phyloP scores from a whole-genome alignment of 2,329 filamentous ascomycete genomes.

The Fragosphaeria purpurea region DNA sequence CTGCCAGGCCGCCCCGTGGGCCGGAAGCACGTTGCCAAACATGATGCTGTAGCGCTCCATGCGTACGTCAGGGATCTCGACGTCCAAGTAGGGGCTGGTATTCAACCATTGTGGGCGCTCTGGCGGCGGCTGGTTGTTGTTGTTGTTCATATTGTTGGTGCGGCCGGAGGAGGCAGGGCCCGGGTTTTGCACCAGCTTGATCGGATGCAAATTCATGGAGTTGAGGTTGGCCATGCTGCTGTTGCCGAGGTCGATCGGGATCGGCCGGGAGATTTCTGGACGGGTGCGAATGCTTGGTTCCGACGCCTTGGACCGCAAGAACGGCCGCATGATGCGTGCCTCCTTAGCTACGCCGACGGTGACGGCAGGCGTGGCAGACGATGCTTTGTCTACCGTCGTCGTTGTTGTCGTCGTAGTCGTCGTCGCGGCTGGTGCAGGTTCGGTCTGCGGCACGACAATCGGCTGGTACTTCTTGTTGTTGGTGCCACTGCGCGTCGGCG shows the following conservation, averaged over 20 bases:
- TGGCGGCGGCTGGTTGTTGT: too few relatives aligned
- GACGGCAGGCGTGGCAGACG: background rate
- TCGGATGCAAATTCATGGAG: background rate
- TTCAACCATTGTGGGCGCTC: too few relatives aligned
- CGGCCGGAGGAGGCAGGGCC: background rate
- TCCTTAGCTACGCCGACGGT: background rate
- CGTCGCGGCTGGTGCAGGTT: slow-evolving; percentile 1
- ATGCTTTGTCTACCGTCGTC: background rate
- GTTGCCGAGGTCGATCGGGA: background rate
- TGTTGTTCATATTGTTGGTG: too few relatives aligned
- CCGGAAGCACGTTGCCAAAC: slow-evolving; percentile 65
- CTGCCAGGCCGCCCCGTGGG: slow-evolving; percentile 10
- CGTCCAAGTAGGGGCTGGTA: slow-evolving; percentile 45
- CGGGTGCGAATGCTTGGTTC: slow-evolving; percentile 11
- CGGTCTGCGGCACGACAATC: slow-evolving; percentile 23
- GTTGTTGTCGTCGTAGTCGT: background rate
- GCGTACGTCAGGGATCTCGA: slow-evolving; percentile 70
- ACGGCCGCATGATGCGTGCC: slow-evolving; percentile 4
- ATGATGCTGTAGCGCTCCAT: slow-evolving; percentile 91
- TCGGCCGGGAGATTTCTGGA: background rate
- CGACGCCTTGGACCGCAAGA: slow-evolving; percentile 12
- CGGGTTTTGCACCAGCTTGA: background rate
- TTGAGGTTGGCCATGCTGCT: background rate
- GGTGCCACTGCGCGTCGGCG: slow-evolving; percentile 28
- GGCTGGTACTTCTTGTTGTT: slow-evolving; percentile 34